Conservation (phyloP, 2,329 filamentous ascomycete species). For the Beauveria pseudobassiana region DNA sequence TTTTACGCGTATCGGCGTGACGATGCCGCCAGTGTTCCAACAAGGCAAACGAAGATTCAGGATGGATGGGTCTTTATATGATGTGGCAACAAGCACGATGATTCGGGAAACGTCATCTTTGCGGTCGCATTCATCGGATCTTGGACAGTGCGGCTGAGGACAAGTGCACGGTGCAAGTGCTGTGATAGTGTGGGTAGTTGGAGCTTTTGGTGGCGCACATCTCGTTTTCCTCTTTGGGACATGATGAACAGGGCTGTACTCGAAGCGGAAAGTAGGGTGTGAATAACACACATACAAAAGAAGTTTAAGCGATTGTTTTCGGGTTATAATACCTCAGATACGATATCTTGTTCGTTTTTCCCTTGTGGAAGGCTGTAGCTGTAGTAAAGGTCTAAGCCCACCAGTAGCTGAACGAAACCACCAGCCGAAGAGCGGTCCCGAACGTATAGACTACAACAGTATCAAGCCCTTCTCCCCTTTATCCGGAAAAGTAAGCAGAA, state of each 20-base stretch:
- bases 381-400: no score
- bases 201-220: neutral
- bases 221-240: slow-evolving; percentile 17
- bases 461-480: no score
- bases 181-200: neutral
- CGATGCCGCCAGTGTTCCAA: neutral
- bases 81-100: neutral
- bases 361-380: no score
- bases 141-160: slow-evolving; percentile 6
- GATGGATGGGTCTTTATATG: neutral
- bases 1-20: neutral
- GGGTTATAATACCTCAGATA: no score
- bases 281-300: no score
- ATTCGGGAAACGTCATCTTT: neutral
- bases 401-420: no score
- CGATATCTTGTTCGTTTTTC: no score
- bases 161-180: neutral
- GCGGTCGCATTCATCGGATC: neutral
- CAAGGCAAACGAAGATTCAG: neutral
- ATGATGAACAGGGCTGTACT: neutral
- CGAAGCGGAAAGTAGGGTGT: no score
- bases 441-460: no score
- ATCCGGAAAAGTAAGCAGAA: neutral
- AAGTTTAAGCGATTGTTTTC: no score
- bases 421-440: no score